phyloP scores from a whole-genome alignment of 306 rosid species.

The Cicer pinnatifidum region DNA sequence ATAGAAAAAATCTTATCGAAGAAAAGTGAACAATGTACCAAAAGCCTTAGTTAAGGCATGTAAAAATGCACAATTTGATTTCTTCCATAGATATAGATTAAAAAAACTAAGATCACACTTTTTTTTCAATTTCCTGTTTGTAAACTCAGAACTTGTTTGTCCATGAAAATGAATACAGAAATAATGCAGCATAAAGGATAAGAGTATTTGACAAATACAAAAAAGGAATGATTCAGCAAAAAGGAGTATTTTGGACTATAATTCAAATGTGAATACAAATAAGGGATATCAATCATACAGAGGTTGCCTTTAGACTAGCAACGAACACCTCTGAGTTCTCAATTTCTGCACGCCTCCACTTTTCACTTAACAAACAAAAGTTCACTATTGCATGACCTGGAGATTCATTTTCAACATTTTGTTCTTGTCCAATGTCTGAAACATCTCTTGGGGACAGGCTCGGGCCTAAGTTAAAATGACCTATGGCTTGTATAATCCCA shows the following conservation, averaged over 20 bases:
- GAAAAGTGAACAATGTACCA: constrained; percentile 4
- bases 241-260: constrained; percentile 11
- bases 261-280: constrained; percentile 10
- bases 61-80: constrained; percentile 1
- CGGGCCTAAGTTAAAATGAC: constrained; percentile 80
- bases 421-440: constrained; percentile 50
- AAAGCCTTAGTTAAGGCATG: constrained; percentile 1
- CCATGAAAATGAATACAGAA: constrained; percentile 32
- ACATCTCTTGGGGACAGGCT: constrained; percentile 76
- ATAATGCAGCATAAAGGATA: background rate
- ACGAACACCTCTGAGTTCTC: constrained; percentile 63
- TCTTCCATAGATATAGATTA: constrained; percentile 7
- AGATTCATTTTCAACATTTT: constrained; percentile 47
- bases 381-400: constrained; percentile 67
- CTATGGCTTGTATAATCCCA: constrained; percentile 93
- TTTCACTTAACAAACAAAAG: constrained; percentile 64
- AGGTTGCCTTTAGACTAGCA: constrained; percentile 54
- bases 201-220: background rate
- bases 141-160: constrained; percentile 15
- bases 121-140: constrained; percentile 29
- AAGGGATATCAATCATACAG: constrained; percentile 61
- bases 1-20: background rate
- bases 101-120: constrained; percentile 9
- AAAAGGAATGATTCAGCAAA: constrained; percentile 2
- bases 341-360: constrained; percentile 89